These are phyloP conservation scores for Fusarium paranaense DNA, from an alignment of 2,329 filamentous ascomycete species.

Conservation along the genomic window DNA sequence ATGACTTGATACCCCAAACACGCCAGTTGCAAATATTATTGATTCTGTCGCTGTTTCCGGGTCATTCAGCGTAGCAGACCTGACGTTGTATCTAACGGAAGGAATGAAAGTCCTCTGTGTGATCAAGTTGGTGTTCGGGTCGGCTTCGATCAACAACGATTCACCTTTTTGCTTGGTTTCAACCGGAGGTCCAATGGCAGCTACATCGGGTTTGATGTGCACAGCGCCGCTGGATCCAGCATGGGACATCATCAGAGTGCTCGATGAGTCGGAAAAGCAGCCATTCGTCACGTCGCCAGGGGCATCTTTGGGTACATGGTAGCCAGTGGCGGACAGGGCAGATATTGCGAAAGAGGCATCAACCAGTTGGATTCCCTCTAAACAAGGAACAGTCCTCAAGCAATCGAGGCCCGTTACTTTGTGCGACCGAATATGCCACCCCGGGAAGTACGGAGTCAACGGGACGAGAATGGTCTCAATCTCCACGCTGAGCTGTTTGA, in stretches of 20 bases:
- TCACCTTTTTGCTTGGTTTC: background rate
- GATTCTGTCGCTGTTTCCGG: background rate
- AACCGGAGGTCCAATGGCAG: accelerated
- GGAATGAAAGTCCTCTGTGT: conserved; percentile 8
- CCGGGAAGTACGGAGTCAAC: conserved; percentile 32
- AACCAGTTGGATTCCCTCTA: background rate
- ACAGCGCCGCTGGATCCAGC: conserved; percentile 9
- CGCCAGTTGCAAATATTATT: background rate
- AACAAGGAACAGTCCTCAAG: background rate
- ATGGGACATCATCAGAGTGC: background rate
- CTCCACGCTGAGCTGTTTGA: conserved; percentile 24
- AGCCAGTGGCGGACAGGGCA: background rate
- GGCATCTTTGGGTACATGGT: background rate
- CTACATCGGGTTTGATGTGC: background rate
- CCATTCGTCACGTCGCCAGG: background rate
- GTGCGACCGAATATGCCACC: conserved; percentile 42
- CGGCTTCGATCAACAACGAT: conserved; percentile 8
- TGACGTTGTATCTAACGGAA: background rate
- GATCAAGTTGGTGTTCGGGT: conserved; percentile 15
- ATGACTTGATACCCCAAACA: background rate
- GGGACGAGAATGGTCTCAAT: conserved; percentile 39
- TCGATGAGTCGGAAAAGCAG: background rate
- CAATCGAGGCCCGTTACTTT: background rate
- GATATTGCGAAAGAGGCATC: conserved; percentile 21
- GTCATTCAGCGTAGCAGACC: background rate